Base-by-base conservation (phyloP, 192 early-diverging fungal species). In the Backusella psychrophila region DNA sequence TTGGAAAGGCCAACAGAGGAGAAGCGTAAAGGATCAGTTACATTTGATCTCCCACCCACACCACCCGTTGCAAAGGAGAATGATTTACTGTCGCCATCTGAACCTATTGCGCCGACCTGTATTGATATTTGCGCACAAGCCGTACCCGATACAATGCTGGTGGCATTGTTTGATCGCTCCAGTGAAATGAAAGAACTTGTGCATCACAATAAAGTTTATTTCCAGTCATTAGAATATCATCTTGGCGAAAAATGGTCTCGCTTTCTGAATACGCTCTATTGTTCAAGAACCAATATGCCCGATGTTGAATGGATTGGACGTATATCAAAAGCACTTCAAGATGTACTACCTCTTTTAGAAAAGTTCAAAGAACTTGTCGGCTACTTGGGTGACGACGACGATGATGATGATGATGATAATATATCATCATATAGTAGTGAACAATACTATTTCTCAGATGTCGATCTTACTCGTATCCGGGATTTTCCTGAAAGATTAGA, bases 331-430 rank as follows among this genome's bases (percentile, higher is more conserved):
- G 63, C 23, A 12, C 66, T 83, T 7, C 15, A 75, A 23, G 74
- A 31, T n/a, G 52, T 70, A 21, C 82, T 80, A 1, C n/a, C 68
- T 7, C 33, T 75, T 26, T 66, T 83, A 17, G 69, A 63, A 6
- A 84, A 68, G 7, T 83, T 85, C 65, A 85, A 84, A 41, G 79
- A 84, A 65, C 65, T 85, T 2, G 80, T 84, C 26, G 84, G 84
- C 2, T 85, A 81, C 44, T 26, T 81, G 8, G 72, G 71, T 73
- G 72, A 81, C 33, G 74, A 52, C 11, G 56, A 65, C 0, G 65
- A 72, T 23, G 56, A 65, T 0, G 65, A 72, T 0, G 65, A 72
- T 31, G 76, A 75, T 56, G 38, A 74, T 49, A 46, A 80, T 17
- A 29, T 56, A 17, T 69, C 65, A 29, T 63, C 56, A 11, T 63